A percentile compares a stretch with the other conserved stretches of the same genome.
phyloP scores from a whole-genome alignment of 2,329 filamentous ascomycete species.

The Huntiella omanensis region DNA sequence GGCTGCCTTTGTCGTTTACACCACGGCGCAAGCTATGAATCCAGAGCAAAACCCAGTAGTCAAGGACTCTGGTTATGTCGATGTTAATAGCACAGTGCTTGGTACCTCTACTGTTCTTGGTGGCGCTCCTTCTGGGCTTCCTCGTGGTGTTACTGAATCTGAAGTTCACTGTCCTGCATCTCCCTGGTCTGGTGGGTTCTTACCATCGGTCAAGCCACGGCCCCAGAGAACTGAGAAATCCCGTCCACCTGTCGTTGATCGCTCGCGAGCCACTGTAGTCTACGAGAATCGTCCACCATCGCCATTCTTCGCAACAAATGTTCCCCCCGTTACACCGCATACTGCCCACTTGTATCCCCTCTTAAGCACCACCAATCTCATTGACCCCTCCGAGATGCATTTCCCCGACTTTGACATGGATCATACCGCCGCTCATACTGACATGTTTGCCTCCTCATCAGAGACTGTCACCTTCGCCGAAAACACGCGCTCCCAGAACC shows the following conservation, averaged over 20 bases:
- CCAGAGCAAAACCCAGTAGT: conserved; percentile 17
- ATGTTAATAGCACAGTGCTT: neutral
- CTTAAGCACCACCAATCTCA: neutral
- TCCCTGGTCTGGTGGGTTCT: conserved; percentile 9
- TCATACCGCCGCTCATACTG: conserved; percentile 3
- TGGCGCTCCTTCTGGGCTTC: neutral
- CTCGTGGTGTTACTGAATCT: neutral
- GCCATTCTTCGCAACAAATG: neutral
- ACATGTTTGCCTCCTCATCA: conserved; percentile 6
- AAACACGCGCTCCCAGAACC: neutral
- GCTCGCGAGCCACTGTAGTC: neutral
- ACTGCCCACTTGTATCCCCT: conserved; percentile 1
- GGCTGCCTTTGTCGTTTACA: conserved; percentile 34
- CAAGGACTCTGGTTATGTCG: neutral
- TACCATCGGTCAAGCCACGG: conserved; percentile 3
- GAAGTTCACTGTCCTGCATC: conserved; percentile 9
- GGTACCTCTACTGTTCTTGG: neutral
- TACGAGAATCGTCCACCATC: neutral
- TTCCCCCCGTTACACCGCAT: neutral
- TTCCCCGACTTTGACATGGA: conserved; percentile 1
- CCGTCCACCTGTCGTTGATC: no score
- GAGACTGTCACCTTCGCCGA: conserved; percentile 8
- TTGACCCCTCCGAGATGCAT: neutral
- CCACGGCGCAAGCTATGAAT: conserved; percentile 29
- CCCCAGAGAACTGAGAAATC: no score